Evolutionary conservation across 768 basidiomycete genomes (phyloP).

Genomic region (Chlorophyllum brunneum): DNA sequence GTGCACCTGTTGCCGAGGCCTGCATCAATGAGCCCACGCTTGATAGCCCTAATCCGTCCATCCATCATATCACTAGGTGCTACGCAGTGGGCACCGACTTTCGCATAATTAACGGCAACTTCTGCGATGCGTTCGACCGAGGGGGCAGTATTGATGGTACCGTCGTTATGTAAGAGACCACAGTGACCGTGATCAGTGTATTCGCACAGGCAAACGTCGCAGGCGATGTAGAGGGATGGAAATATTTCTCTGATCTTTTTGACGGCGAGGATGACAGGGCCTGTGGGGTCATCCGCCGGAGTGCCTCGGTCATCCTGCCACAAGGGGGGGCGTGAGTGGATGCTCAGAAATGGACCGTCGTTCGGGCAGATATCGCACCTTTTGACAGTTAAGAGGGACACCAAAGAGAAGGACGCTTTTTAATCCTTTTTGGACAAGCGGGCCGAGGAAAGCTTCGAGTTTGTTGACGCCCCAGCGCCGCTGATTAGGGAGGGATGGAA

Average conservation of each 20-base stretch:
- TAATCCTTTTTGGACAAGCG: constrained; percentile 87
- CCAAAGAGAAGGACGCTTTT: constrained; percentile 93
- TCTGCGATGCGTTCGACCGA: constrained; percentile 88
- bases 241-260: constrained; percentile 70
- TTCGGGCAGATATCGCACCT: constrained; percentile 43
- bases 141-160: constrained; percentile 70
- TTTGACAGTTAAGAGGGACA: constrained; percentile 75
- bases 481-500: constrained; percentile 80
- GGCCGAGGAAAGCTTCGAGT: constrained; percentile 81
- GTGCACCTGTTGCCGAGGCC: constrained; percentile 86
- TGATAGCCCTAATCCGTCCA: constrained; percentile 88
- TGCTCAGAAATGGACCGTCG: neutral
- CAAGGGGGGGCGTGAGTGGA: too few species aligned
- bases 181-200: constrained; percentile 99
- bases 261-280: constrained; percentile 95
- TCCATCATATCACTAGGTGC: constrained; percentile 99
- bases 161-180: constrained; percentile 70
- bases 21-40: constrained; percentile 75
- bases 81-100: constrained; percentile 96
- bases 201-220: constrained; percentile 98
- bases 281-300: constrained; percentile 84
- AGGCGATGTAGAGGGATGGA: constrained; percentile 84
- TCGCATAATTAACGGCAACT: constrained; percentile 89
- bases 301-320: constrained; percentile 77
- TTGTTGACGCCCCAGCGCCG: constrained; percentile 94